These are phyloP conservation scores for Populus davidiana DNA, from an alignment of 345 rosid genomes.

Conservation along the genomic window DNA sequence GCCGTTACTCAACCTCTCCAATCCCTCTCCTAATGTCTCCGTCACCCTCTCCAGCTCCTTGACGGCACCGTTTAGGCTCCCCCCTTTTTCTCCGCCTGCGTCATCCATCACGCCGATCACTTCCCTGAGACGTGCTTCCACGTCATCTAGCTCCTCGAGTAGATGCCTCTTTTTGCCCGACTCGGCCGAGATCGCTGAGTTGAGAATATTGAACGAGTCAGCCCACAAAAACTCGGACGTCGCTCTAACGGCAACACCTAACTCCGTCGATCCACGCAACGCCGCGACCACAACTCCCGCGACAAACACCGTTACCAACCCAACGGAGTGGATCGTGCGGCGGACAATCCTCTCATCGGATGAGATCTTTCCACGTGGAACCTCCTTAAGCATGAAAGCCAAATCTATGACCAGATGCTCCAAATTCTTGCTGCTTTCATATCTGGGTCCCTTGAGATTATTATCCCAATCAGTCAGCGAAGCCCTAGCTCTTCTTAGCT, in stretches of 20 bases:
- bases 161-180: neutral
- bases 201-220: neutral
- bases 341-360: neutral
- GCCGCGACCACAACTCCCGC: neutral
- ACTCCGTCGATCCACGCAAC: neutral
- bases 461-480: neutral
- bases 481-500: neutral
- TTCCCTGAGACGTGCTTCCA: neutral
- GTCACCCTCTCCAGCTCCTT: neutral
- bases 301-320: neutral
- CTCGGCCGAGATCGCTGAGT: neutral
- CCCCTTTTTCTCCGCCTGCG: neutral
- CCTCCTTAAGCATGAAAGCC: neutral
- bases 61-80: neutral
- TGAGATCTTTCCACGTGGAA: neutral
- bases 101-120: neutral
- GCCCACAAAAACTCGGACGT: neutral
- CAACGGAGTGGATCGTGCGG: neutral
- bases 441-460: neutral
- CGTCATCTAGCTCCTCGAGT: neutral
- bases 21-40: neutral
- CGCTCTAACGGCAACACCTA: neutral
- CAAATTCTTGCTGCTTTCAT: neutral
- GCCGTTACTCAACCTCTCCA: neutral
- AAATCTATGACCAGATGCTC: neutral